Conservation (phyloP, 345 rosid species). For the Eutrema yunnanense region DNA sequence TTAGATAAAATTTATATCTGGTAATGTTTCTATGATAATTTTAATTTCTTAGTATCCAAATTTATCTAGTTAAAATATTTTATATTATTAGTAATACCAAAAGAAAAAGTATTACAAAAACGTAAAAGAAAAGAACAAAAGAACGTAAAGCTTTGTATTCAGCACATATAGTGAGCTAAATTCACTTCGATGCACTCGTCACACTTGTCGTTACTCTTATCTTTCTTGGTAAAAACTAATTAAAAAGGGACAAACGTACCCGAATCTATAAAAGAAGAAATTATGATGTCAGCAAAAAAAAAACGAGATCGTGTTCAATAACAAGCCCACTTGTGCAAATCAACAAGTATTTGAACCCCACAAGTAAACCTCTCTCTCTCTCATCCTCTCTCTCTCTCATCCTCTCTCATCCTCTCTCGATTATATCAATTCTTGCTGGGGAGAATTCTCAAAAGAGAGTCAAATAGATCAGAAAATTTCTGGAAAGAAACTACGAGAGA, state of each 20-base stretch:
- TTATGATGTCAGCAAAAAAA: background rate
- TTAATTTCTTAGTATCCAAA: background rate
- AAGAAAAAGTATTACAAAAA: no score
- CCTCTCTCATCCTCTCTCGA: background rate
- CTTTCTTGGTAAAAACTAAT: background rate
- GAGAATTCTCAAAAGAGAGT: background rate
- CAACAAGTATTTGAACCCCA: background rate
- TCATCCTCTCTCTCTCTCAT: background rate
- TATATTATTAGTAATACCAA: no score
- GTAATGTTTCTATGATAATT: background rate
- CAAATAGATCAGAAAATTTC: background rate
- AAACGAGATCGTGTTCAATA: background rate
- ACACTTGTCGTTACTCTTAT: background rate
- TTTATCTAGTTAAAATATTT: no score
- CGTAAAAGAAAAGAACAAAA: background rate
- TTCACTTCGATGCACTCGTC: background rate
- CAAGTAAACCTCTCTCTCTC: background rate
- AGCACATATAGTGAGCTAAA: background rate
- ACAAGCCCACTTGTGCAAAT: background rate
- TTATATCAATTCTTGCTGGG: background rate
- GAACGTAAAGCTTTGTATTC: background rate
- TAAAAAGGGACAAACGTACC: background rate
- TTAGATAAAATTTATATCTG: no score
- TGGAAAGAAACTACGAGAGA: background rate
- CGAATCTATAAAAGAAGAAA: background rate